phyloP scores from a whole-genome alignment of 768 basidiomycete genomes.

The Cystofilobasidium bisporidii region DNA sequence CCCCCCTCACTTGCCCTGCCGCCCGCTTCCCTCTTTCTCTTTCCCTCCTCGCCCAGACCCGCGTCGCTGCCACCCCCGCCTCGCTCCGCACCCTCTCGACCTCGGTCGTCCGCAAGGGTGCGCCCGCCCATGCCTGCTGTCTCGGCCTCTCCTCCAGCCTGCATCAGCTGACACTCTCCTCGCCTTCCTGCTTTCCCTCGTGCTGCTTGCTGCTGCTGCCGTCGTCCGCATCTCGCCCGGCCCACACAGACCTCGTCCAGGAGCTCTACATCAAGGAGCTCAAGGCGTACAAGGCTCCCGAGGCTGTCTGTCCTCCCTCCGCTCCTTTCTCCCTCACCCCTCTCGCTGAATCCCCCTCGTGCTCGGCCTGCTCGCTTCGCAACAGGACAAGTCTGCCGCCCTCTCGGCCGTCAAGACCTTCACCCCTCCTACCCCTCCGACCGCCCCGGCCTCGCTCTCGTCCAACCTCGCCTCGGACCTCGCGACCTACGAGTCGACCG shows the following conservation, averaged over 20 bases:
- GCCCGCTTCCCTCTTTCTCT: neutral
- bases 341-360: neutral
- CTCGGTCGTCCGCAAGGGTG: slow-evolving; percentile 9
- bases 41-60: neutral
- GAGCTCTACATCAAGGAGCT: slow-evolving; percentile 84
- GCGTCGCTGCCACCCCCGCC: neutral
- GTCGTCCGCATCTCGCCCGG: neutral
- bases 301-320: slow-evolving; percentile 60
- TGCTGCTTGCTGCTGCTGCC: neutral
- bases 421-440: slow-evolving; percentile 62
- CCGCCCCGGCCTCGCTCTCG: slow-evolving; percentile 59
- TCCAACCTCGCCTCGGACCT: slow-evolving; percentile 79
- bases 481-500: slow-evolving; percentile 65
- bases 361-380: neutral
- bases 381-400: slow-evolving; percentile 79
- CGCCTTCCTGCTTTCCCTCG: slow-evolving; percentile 4
- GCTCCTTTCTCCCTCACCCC: slow-evolving; percentile 10
- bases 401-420: slow-evolving; percentile 77
- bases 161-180: neutral
- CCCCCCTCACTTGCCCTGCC: neutral
- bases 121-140: neutral
- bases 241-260: slow-evolving; percentile 68
- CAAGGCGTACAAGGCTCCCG: slow-evolving; percentile 73
- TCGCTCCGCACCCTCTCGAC: neutral
- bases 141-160: neutral